A percentile compares a stretch with the other conserved stretches of the same genome.
phyloP scores from a whole-genome alignment of 2,329 filamentous ascomycete species.

The Cercospora sp. region DNA sequence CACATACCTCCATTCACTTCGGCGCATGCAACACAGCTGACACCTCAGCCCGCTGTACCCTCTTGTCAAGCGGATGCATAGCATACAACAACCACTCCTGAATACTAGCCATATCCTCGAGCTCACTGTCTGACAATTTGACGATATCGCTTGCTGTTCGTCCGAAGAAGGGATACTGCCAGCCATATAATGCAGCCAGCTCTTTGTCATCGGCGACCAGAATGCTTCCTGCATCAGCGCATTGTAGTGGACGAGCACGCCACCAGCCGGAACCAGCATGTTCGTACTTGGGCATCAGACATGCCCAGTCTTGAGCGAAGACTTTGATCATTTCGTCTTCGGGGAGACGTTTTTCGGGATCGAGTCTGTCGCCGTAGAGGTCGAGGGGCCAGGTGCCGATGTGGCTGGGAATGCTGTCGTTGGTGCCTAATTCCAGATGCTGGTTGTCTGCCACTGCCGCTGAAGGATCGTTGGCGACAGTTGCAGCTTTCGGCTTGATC shows the following conservation, averaged over 20 bases:
- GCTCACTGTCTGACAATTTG: not conserved
- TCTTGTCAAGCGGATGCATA: slow-evolving; percentile 6
- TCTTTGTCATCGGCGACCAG: slow-evolving; percentile 9
- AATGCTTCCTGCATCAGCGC: slow-evolving; percentile 13
- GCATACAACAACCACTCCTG: slow-evolving; percentile 7
- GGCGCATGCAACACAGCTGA: not conserved
- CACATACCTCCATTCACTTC: not conserved
- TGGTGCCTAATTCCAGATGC: not conserved
- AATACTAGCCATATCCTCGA: slow-evolving; percentile 2
- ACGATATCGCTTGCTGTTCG: not conserved
- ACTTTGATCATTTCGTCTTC: slow-evolving; percentile 9
- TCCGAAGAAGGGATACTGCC: slow-evolving; percentile 1
- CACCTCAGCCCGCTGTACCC: not conserved
- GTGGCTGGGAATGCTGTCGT: not conserved
- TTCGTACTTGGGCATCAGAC: slow-evolving; percentile 11
- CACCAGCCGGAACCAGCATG: slow-evolving; percentile 15
- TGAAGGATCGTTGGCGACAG: not conserved
- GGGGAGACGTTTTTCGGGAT: not conserved
- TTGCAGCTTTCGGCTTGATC: not conserved
- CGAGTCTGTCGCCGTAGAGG: slow-evolving; percentile 5
- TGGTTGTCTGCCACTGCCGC: not conserved
- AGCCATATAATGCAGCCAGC: slow-evolving; percentile 8
- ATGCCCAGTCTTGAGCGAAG: slow-evolving; percentile 14
- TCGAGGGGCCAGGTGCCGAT: not conserved
- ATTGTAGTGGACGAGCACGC: slow-evolving; percentile 15